Base-by-base conservation (phyloP, 331 rosid species). In the Phaseolus coccineus region DNA sequence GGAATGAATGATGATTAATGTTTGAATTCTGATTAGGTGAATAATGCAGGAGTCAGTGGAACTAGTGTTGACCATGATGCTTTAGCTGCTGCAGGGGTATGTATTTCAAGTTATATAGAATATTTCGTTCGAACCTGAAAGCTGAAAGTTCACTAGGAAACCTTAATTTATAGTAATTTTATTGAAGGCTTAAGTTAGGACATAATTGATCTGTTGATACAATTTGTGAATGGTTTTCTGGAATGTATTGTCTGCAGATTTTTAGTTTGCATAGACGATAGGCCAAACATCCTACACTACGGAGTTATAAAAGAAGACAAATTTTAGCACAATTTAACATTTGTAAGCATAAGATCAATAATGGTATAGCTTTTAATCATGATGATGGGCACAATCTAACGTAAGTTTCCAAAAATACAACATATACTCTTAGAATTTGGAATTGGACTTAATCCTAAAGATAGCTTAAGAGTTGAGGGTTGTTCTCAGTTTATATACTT, bases 31-130 rank as follows among this genome's bases (percentile, higher is more conserved):
- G 37, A 50, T 57, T 68, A 89, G 91, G 87, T 89, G 64, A 89
- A 85, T 73, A 87, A 87, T 33, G 90, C 88, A n/a, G 93, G 81
- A 51, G 30, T 87, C 35, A 0, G 0, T 51, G 89, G 91, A 74
- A 40, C 37, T 40, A 12, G 0, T 1, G 14, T 44, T 39, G 80
- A 82, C 5, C n/a, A 13, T 11, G 79, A 84, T 22, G 84, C 74
- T 33, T n/a, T 40, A n/a, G 66, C 4, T 8, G 33, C 69, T 27
- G 75, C 76, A 30, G 22, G 14, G 87, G 90, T 80, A 83, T 74
- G 82, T 47, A 11, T 13, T 57, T 42, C 2, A 2, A 46, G 15
- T 71, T 28, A 59, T 22, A 30, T 61, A 40, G 46, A 69, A 27
- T 40, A 28, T 56, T 74, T 67, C 47, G 16, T 47, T 35, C 40